Conservation (phyloP, 805 yeast species). For the Babjeviella inositovora region DNA sequence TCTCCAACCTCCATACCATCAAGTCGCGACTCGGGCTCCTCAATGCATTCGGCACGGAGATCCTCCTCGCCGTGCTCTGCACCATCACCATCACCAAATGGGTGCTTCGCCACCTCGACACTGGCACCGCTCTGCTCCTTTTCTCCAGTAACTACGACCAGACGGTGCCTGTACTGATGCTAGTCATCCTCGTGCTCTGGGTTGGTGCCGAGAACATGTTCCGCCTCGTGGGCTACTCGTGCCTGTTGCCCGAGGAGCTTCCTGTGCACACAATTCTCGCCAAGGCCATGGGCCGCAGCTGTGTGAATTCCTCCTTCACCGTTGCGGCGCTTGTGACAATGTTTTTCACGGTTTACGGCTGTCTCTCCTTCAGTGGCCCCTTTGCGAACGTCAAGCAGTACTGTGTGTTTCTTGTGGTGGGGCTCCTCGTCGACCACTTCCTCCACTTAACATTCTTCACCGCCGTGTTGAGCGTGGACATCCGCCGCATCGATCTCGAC, state of each 20-base stretch:
- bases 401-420: constrained; percentile 26
- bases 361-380: constrained; percentile 10
- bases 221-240: constrained; percentile 20
- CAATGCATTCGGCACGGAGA: constrained; percentile 23
- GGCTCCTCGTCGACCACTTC: constrained; percentile 39
- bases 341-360: constrained; percentile 6
- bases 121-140: no score
- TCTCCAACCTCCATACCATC: constrained; percentile 21
- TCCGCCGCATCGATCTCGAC: constrained; percentile 42
- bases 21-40: constrained; percentile 28
- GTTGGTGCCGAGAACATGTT: constrained; percentile 31
- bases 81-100: constrained; percentile 24
- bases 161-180: constrained; percentile 20
- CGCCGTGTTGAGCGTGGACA: constrained; percentile 52
- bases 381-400: constrained; percentile 15
- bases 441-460: constrained; percentile 50
- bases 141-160: no score
- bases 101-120: constrained; percentile 15
- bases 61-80: constrained; percentile 17
- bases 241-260: constrained; percentile 22
- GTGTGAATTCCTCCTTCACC: constrained; percentile 18
- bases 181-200: constrained; percentile 22
- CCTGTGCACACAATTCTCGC: constrained; percentile 19
- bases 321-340: constrained; percentile 10
- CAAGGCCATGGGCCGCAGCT: constrained; percentile 15